These are phyloP conservation scores for Pseudozyma flocculosa DNA, from an alignment of 1,284 basidiomycete species.

Conservation along the genomic window DNA sequence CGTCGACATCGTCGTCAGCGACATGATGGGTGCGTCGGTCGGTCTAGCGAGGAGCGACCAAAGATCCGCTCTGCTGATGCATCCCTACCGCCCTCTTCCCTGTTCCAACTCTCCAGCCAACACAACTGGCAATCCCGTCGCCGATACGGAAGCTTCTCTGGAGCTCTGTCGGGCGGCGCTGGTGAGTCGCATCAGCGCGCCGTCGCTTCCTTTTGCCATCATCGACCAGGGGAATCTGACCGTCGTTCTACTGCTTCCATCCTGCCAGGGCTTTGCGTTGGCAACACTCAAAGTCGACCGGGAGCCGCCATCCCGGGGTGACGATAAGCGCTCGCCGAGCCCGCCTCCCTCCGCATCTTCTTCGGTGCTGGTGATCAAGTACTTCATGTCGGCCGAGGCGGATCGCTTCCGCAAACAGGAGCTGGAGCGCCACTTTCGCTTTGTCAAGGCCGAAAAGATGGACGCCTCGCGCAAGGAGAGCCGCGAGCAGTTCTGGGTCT, in stretches of 20 bases:
- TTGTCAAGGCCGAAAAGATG: slow-evolving; percentile 47
- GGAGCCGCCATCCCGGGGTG: too few species aligned
- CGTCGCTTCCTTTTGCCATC: neutral
- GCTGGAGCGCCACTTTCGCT: slow-evolving; percentile 31
- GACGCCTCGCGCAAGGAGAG: slow-evolving; percentile 45
- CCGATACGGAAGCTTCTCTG: slow-evolving; percentile 34
- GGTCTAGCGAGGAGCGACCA: too few species aligned
- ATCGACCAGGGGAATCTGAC: too few species aligned
- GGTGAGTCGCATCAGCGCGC: slow-evolving; percentile 2
- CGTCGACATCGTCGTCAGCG: slow-evolving; percentile 48
- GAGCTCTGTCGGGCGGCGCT: slow-evolving; percentile 25
- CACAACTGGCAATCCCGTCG: slow-evolving; percentile 33
- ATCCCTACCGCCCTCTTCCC: too few species aligned
- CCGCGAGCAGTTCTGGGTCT: slow-evolving; percentile 51
- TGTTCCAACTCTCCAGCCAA: slow-evolving; percentile 11
- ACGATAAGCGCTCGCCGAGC: too few species aligned
- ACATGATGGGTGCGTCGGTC: slow-evolving; percentile 55
- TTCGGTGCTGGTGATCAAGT: slow-evolving; percentile 37
- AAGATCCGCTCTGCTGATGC: too few species aligned
- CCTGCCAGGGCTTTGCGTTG: slow-evolving; percentile 15
- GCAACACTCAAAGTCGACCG: slow-evolving; percentile 9
- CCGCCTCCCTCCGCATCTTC: slow-evolving; percentile 12
- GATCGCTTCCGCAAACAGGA: slow-evolving; percentile 38
- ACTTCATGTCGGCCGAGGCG: slow-evolving; percentile 45
- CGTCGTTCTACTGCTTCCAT: too few species aligned